Evolutionary conservation across 2,329 filamentous ascomycete genomes (phyloP).

Genomic region (Ophiocordyceps australis): DNA sequence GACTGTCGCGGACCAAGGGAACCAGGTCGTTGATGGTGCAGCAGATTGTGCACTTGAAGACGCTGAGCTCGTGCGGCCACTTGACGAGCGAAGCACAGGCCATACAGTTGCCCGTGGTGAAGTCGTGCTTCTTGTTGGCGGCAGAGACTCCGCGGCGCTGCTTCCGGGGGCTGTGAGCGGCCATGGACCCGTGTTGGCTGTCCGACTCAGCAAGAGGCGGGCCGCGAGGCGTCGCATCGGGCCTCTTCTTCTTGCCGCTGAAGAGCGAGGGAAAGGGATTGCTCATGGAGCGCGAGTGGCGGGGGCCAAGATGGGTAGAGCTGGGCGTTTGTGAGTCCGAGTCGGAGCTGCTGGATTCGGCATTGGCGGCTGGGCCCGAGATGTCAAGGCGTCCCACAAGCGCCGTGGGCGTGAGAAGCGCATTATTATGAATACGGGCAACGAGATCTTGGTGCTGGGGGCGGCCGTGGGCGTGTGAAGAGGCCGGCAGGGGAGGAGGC

Average conservation of each 20-base stretch:
- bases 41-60: constrained; percentile 73
- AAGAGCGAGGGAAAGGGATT: constrained; percentile 64
- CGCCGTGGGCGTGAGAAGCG: constrained; percentile 13
- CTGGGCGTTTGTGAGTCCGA: constrained; percentile 16
- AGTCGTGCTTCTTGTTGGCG: constrained; percentile 35
- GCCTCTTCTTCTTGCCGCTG: constrained; percentile 36
- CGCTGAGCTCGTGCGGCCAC: constrained; percentile 55
- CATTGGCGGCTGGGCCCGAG: constrained; percentile 10
- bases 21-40: constrained; percentile 65
- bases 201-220: constrained; percentile 12
- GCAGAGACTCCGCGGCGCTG: constrained; percentile 14
- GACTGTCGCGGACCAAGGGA: constrained; percentile 7
- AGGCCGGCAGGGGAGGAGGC: constrained; percentile 7
- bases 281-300: constrained; percentile 46
- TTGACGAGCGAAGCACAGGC: constrained; percentile 67
- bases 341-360: constrained; percentile 26
- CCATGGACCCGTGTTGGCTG: constrained; percentile 7
- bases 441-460: constrained; percentile 13
- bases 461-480: constrained; percentile 4
- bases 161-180: constrained; percentile 4
- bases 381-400: constrained; percentile 9
- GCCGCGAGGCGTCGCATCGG: constrained; percentile 16
- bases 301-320: constrained; percentile 5
- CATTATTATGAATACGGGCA: constrained; percentile 16
- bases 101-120: constrained; percentile 60